Evolutionary conservation across 2,329 filamentous ascomycete species (phyloP), one percentile per base, ranked within the genome.

Genomic region (Venturia carpophila): DNA sequence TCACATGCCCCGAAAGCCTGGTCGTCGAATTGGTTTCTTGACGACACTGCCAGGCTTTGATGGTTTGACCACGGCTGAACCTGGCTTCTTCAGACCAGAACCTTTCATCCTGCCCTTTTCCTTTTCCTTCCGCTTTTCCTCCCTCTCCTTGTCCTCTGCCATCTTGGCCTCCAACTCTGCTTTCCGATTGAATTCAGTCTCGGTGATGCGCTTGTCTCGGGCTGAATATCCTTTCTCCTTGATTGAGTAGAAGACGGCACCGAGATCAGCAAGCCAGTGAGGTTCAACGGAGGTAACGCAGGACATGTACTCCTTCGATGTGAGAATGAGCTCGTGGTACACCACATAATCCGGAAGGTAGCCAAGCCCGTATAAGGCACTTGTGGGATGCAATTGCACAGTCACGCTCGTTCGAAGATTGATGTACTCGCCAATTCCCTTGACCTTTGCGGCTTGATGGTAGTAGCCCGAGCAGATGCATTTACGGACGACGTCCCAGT

Each of bases 391-490:
- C 39, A 99, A 82, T 74, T 96, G 92, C 64, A 99, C 91, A 1
- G 90, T 92, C 3, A 99, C 92, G 71, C 90, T 94, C 0, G 94
- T 99, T 27, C 94, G 88, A 43, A 99, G 82, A 75, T 99, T 99
- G 78, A 96, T 88, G 78, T 97, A 99, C 77, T 99, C 95, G 70
- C 94, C 94, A 19, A 97, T 91, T 2, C 94, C 95, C 78, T 96
- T 96, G 68, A 95, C 92, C 71, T 92, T 92, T 39, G 94, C 94
- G 6, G 94, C 94, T 79, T 99, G 94, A 73, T 97, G 93, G 78
- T 97, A 99, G 80, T 96, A 99, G 15, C 94, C 94, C 0, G 90
- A 92, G 79, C 95, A 99, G 73, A 99, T 96, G 75, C 93, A 97
- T 76, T 94, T 93, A 68, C 94, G 87, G 65, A 97, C 91, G 11